Conservation (phyloP, 139 green algal species). For the Chlorella sp. region DNA sequence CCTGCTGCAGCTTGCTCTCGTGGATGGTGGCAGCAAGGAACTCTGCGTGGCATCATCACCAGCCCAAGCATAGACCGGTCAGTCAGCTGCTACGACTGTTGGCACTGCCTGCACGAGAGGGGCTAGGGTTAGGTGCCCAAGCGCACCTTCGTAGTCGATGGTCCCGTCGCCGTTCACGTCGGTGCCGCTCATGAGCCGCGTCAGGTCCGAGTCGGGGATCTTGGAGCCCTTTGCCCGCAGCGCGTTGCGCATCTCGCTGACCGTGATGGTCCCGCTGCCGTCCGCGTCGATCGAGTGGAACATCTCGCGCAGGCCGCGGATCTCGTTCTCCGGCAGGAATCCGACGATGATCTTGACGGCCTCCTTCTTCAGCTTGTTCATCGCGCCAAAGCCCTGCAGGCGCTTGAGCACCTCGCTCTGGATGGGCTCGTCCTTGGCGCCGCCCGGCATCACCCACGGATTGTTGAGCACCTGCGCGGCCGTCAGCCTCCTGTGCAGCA, state of each 20-base stretch:
- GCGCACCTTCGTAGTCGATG: constrained; percentile 30
- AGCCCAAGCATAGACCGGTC: too few relatives aligned
- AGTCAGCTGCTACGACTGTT: too few relatives aligned
- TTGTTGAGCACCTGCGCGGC: constrained; percentile 57
- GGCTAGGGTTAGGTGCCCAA: too few relatives aligned
- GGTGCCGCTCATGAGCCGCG: constrained; percentile 2
- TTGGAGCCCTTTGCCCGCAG: constrained; percentile 40
- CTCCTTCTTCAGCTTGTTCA: constrained; percentile 96
- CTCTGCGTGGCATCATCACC: too few relatives aligned
- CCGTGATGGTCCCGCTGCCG: constrained; percentile 75
- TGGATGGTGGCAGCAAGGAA: constrained; percentile 55
- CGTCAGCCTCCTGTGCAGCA: not conserved
- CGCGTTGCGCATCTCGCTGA: constrained; percentile 69
- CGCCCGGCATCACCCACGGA: constrained; percentile 77
- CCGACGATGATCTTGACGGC: constrained; percentile 71
- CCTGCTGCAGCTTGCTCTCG: constrained; percentile 49
- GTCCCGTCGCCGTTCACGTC: constrained; percentile 22
- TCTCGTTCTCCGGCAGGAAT: constrained; percentile 70
- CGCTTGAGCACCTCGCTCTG: constrained; percentile 28
- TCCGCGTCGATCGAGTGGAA: constrained; percentile 83
- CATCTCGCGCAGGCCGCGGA: constrained; percentile 68
- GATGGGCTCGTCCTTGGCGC: constrained; percentile 69
- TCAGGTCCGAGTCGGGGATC: constrained; percentile 46
- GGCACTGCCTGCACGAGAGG: too few relatives aligned
- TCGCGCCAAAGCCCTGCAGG: constrained; percentile 67